phyloP scores from a whole-genome alignment of 768 basidiomycete genomes.

The Russula compacta region DNA sequence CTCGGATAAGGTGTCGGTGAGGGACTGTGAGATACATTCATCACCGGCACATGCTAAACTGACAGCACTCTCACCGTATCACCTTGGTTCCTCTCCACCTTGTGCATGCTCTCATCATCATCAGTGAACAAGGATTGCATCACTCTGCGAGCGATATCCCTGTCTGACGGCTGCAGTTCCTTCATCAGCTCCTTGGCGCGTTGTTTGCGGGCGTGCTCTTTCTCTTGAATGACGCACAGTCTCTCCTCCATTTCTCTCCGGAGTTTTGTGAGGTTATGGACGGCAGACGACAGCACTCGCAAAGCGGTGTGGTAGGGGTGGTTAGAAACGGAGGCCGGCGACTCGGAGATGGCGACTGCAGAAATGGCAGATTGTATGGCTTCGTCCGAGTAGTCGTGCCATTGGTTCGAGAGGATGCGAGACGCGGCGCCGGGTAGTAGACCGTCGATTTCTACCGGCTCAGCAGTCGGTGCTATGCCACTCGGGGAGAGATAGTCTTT shows the following conservation, averaged over 20 bases:
- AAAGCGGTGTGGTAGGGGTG: slow-evolving; percentile 62
- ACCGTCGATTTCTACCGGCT: slow-evolving; percentile 9
- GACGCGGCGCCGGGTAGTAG: slow-evolving; percentile 24
- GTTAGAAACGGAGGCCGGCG: slow-evolving; percentile 36
- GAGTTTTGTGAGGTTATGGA: slow-evolving; percentile 47
- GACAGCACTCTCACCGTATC: slow-evolving; percentile 37
- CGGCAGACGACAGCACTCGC: slow-evolving; percentile 59
- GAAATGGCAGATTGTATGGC: slow-evolving; percentile 59
- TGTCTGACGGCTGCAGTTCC: slow-evolving; percentile 51
- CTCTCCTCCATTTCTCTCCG: slow-evolving; percentile 58
- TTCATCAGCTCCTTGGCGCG: slow-evolving; percentile 48
- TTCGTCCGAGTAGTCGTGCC: slow-evolving; percentile 74
- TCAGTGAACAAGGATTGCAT: slow-evolving; percentile 55
- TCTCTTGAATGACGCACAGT: slow-evolving; percentile 45
- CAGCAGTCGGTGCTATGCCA: not conserved
- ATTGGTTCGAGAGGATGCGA: slow-evolving; percentile 55
- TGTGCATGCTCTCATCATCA: slow-evolving; percentile 36
- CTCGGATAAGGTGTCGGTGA: slow-evolving; percentile 39
- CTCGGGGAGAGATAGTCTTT: slow-evolving; percentile 5
- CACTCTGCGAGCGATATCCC: slow-evolving; percentile 57
- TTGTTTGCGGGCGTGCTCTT: slow-evolving; percentile 42
- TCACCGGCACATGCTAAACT: not conserved
- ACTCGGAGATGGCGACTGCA: slow-evolving; percentile 35
- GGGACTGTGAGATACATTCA: slow-evolving; percentile 28
- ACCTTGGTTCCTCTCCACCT: slow-evolving; percentile 50